These are phyloP conservation scores for Boletus subparvulus DNA, from an alignment of 768 basidiomycete genomes.

Conservation along the genomic window DNA sequence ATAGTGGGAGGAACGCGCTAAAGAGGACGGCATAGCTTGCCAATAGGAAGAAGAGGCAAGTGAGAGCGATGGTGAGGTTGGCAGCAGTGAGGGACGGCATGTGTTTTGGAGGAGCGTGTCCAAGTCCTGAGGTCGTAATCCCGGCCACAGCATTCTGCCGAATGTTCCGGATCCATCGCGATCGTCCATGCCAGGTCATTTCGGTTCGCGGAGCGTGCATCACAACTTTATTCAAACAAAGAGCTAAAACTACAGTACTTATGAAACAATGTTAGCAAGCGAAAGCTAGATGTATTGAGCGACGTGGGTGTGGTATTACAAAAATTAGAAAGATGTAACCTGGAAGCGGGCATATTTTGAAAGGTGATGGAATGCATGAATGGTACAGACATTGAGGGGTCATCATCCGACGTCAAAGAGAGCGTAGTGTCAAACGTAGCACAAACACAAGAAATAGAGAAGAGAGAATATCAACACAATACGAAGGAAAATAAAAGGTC, in stretches of 20 bases:
- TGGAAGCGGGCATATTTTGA: slow-evolving; percentile 24
- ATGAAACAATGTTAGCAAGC: slow-evolving; percentile 14
- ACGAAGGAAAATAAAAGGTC: slow-evolving; percentile 8
- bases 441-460: background rate
- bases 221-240: slow-evolving; percentile 21
- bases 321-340: slow-evolving; percentile 30
- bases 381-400: slow-evolving; percentile 23
- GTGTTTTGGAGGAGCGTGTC: slow-evolving; percentile 18
- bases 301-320: slow-evolving; percentile 28
- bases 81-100: slow-evolving; percentile 39
- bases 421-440: slow-evolving; percentile 16
- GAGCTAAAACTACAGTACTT: slow-evolving; percentile 32
- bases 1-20: slow-evolving; percentile 58
- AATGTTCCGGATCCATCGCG: background rate
- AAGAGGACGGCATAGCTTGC: slow-evolving; percentile 65
- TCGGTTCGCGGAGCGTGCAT: slow-evolving; percentile 9
- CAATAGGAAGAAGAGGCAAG: slow-evolving; percentile 53
- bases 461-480: background rate
- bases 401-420: slow-evolving; percentile 23
- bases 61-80: slow-evolving; percentile 45
- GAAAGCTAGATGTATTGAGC: slow-evolving; percentile 17
- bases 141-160: slow-evolving; percentile 22
- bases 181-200: slow-evolving; percentile 6
- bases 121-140: slow-evolving; percentile 28
- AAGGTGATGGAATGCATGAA: slow-evolving; percentile 25